Conservation (phyloP, 1,284 basidiomycete species). For the Ustilago cynodontis region DNA sequence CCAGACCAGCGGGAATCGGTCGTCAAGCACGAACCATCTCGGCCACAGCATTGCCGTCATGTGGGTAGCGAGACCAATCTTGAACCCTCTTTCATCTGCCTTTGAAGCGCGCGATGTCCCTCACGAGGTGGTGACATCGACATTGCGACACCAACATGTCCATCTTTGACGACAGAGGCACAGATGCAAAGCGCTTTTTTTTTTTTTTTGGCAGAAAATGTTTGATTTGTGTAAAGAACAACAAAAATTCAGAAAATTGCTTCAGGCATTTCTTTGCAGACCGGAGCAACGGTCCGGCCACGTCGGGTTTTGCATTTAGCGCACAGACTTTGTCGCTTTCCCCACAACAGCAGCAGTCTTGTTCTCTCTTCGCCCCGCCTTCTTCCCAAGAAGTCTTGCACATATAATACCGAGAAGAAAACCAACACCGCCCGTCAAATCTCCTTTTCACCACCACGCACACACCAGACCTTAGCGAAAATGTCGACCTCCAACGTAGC, state of each 20-base stretch:
- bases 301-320: not conserved
- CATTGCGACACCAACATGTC: not conserved
- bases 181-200: too few relatives aligned
- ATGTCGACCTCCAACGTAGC: conserved; percentile 37
- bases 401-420: too few relatives aligned
- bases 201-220: too few relatives aligned
- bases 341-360: too few relatives aligned
- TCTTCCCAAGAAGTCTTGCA: too few relatives aligned
- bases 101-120: not conserved
- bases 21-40: too few relatives aligned
- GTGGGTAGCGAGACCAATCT: too few relatives aligned
- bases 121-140: not conserved
- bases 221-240: not conserved
- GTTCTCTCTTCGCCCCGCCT: not conserved
- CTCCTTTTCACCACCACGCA: not conserved
- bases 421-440: not conserved
- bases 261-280: too few relatives aligned
- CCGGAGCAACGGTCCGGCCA: conserved; percentile 31
- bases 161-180: not conserved
- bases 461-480: too few relatives aligned
- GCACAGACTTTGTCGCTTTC: not conserved
- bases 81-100: not conserved
- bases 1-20: too few relatives aligned
- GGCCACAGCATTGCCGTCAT: too few relatives aligned
- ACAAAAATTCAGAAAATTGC: too few relatives aligned